phyloP scores from a whole-genome alignment of 129 eudicot genomes.

The Kitagawia praeruptora region DNA sequence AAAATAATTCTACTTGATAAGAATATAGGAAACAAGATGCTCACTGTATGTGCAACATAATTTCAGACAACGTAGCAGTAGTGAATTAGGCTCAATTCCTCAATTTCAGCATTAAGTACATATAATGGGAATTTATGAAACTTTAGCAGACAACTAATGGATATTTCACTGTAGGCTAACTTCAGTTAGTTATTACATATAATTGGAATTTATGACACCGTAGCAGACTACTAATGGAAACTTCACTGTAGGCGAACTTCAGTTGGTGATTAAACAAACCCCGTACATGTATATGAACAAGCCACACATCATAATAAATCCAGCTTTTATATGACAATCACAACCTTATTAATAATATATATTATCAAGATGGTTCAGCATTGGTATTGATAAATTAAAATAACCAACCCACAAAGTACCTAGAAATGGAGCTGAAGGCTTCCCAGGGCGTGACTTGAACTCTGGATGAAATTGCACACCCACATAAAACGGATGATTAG shows the following conservation, averaged over 20 bases:
- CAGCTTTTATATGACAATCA: neutral
- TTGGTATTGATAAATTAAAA: neutral
- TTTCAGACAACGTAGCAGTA: neutral
- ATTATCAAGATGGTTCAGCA: neutral
- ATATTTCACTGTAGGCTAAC: no score
- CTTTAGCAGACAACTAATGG: neutral
- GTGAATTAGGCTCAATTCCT: neutral
- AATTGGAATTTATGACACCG: neutral
- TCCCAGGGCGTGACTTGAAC: slow-evolving; percentile 94
- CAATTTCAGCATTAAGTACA: neutral
- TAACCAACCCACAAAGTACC: slow-evolving; percentile 33
- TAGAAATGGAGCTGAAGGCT: slow-evolving; percentile 77
- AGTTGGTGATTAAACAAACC: no score
- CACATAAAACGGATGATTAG: slow-evolving; percentile 73
- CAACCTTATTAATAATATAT: neutral
- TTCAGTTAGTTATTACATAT: no score
- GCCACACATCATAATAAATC: neutral
- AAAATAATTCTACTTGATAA: neutral
- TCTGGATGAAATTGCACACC: slow-evolving; percentile 99
- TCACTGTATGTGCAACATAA: neutral
- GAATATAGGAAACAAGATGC: neutral
- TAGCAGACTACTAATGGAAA: neutral
- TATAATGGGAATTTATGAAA: neutral
- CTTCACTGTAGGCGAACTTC: no score
- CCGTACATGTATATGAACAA: neutral